Percentiles rank a stretch among this genome's conserved stretches.
Conservation (phyloP, 805 yeast genomes). For the Yarrowia divulgata region DNA sequence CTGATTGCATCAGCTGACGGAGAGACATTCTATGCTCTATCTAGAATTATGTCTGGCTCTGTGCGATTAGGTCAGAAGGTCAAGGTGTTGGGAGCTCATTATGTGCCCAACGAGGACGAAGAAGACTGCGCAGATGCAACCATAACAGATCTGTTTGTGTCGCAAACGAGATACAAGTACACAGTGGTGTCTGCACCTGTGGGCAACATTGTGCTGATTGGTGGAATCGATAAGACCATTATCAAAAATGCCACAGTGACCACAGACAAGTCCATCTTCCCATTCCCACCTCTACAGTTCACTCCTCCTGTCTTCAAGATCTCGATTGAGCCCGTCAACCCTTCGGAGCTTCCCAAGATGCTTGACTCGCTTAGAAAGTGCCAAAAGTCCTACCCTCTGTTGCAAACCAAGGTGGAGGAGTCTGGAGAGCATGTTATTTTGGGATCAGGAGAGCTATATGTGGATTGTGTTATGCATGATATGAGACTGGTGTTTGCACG, state of each 20-base stretch:
- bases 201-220: constrained; percentile 73
- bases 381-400: constrained; percentile 69
- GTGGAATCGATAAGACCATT: constrained; percentile 65
- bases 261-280: constrained; percentile 50
- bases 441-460: constrained; percentile 86
- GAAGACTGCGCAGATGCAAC: constrained; percentile 58
- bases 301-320: constrained; percentile 73
- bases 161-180: constrained; percentile 75
- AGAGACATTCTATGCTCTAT: constrained; percentile 61
- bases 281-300: constrained; percentile 45
- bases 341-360: constrained; percentile 78
- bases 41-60: constrained; percentile 68
- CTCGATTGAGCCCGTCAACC: constrained; percentile 81
- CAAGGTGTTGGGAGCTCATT: constrained; percentile 64
- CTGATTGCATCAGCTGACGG: constrained; percentile 64
- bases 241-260: constrained; percentile 68
- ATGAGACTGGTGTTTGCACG: constrained; percentile 64
- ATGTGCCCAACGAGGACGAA: constrained; percentile 56
- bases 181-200: constrained; percentile 61
- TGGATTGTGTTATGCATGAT: constrained; percentile 85
- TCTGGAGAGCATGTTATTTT: constrained; percentile 83
- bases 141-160: constrained; percentile 53
- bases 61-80: constrained; percentile 58
- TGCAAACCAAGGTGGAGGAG: constrained; percentile 77
- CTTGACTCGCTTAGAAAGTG: constrained; percentile 71